These are phyloP conservation scores for Pinus taeda DNA, from an alignment of 75 land plant genomes.

Conservation along the genomic window DNA sequence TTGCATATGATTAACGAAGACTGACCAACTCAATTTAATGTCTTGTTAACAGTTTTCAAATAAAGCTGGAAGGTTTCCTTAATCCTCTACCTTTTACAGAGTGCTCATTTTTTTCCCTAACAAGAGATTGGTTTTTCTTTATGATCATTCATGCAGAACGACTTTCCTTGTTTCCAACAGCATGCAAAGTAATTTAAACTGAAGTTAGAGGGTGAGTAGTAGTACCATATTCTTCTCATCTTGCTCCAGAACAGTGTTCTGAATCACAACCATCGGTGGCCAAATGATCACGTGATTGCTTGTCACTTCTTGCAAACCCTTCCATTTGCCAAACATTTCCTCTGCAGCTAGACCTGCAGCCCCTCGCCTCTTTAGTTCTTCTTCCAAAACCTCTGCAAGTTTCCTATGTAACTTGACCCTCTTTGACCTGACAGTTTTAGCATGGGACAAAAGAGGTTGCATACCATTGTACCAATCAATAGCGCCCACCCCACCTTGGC, in stretches of 20 bases:
- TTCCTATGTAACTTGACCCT: slow-evolving; percentile 74
- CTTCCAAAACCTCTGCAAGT: slow-evolving; percentile 70
- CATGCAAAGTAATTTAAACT: no score
- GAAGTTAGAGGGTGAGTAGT: background rate
- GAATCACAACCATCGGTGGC: slow-evolving; percentile 87
- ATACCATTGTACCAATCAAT: slow-evolving; percentile 92
- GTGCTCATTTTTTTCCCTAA: no score
- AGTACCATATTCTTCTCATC: slow-evolving; percentile 72
- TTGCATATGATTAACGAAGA: no score
- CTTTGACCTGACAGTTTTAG: slow-evolving; percentile 67
- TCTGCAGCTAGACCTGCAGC: slow-evolving; percentile 41
- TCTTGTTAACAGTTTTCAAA: no score
- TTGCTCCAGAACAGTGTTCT: slow-evolving; percentile 57
- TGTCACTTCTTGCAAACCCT: slow-evolving; percentile 37
- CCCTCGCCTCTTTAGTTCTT: slow-evolving; percentile 61
- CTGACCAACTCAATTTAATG: no score
- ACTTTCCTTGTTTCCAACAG: no score
- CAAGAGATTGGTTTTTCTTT: no score
- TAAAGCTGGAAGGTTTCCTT: no score
- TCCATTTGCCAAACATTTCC: slow-evolving; percentile 81
- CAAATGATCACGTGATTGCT: slow-evolving; percentile 63
- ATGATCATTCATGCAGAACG: no score
- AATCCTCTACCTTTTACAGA: no score
- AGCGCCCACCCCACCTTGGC: slow-evolving; percentile 85
- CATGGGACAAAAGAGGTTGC: slow-evolving; percentile 80